These are phyloP conservation scores for Yamadazyma diddensiae DNA, from an alignment of 1,139 yeast genomes.

Conservation along the genomic window DNA sequence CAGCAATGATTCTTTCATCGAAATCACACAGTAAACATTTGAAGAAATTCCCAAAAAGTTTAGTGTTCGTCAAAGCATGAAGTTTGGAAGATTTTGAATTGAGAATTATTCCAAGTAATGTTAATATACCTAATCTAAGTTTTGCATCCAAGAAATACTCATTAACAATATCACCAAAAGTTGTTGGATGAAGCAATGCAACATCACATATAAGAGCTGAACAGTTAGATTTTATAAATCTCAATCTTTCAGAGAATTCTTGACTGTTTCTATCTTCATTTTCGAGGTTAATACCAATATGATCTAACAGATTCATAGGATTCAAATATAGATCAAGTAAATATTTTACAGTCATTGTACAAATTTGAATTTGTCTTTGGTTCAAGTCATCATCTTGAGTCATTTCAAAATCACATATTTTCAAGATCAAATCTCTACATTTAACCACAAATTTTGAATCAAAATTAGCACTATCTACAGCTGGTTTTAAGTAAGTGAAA, in stretches of 20 bases:
- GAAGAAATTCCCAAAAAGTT: slow-evolving; percentile 40
- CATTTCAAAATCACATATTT: slow-evolving; percentile 22
- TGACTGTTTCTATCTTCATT: slow-evolving; percentile 25
- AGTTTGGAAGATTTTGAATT: slow-evolving; percentile 30
- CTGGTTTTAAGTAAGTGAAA: slow-evolving; percentile 48
- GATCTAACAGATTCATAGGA: slow-evolving; percentile 14
- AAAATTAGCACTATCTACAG: slow-evolving; percentile 61
- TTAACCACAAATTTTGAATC: slow-evolving; percentile 39
- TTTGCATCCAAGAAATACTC: slow-evolving; percentile 25
- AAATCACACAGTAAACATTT: slow-evolving; percentile 44
- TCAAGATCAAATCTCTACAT: slow-evolving; percentile 39
- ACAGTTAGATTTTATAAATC: slow-evolving; percentile 49
- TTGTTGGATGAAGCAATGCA: slow-evolving; percentile 31
- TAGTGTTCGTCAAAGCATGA: slow-evolving; percentile 31
- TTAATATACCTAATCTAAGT: slow-evolving; percentile 34
- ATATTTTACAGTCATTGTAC: slow-evolving; percentile 24
- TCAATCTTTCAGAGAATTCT: slow-evolving; percentile 42
- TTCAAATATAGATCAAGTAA: slow-evolving; percentile 34
- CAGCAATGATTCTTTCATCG: slow-evolving; percentile 38
- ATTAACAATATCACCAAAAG: slow-evolving; percentile 33
- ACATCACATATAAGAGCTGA: slow-evolving; percentile 35
- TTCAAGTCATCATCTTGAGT: slow-evolving; percentile 27
- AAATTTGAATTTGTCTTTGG: slow-evolving; percentile 21
- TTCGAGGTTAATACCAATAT: slow-evolving; percentile 18
- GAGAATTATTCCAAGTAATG: slow-evolving; percentile 28